Evolutionary conservation across 495 filamentous ascomycete species (phyloP).

Genomic region (Aspergillus sclerotioniger): DNA sequence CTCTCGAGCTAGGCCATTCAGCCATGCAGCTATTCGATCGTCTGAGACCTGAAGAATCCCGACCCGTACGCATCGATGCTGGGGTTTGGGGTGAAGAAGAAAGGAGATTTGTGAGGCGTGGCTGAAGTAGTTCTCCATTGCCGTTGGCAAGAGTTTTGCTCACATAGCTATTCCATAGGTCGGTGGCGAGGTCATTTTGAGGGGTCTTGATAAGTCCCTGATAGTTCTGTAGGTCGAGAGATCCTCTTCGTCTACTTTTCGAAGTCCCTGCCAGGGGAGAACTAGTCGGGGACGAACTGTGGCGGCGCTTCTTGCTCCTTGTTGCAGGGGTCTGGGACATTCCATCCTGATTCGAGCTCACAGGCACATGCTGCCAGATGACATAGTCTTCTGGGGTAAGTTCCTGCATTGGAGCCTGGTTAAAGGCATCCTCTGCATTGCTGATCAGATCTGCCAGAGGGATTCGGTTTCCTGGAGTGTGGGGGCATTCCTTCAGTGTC

Average conservation of each 20-base stretch:
- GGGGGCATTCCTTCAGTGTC: constrained; percentile 51
- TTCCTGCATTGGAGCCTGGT: constrained; percentile 36
- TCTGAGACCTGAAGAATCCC: constrained; percentile 54
- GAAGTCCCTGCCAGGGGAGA: constrained; percentile 59
- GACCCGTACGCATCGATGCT: constrained; percentile 37
- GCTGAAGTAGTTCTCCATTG: constrained; percentile 40
- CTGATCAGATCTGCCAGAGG: constrained; percentile 79
- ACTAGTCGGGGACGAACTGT: constrained; percentile 77
- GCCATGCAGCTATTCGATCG: constrained; percentile 73
- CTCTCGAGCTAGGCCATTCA: constrained; percentile 53
- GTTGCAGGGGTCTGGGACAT: constrained; percentile 47
- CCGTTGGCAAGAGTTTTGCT: constrained; percentile 43
- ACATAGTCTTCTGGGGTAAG: constrained; percentile 70
- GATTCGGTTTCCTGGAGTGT: constrained; percentile 72
- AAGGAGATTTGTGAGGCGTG: constrained; percentile 62
- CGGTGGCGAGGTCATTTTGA: constrained; percentile 75
- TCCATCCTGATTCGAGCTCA: constrained; percentile 41
- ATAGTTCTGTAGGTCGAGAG: constrained; percentile 50
- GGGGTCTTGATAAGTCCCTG: constrained; percentile 66
- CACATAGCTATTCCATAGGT: constrained; percentile 83
- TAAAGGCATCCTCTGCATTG: constrained; percentile 59
- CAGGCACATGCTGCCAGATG: constrained; percentile 62
- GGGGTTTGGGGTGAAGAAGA: constrained; percentile 70
- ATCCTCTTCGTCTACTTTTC: constrained; percentile 38
- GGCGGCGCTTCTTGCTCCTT: constrained; percentile 66